Base-by-base conservation (phyloP, 2,329 filamentous ascomycete species). In the Onygenales sp. region DNA sequence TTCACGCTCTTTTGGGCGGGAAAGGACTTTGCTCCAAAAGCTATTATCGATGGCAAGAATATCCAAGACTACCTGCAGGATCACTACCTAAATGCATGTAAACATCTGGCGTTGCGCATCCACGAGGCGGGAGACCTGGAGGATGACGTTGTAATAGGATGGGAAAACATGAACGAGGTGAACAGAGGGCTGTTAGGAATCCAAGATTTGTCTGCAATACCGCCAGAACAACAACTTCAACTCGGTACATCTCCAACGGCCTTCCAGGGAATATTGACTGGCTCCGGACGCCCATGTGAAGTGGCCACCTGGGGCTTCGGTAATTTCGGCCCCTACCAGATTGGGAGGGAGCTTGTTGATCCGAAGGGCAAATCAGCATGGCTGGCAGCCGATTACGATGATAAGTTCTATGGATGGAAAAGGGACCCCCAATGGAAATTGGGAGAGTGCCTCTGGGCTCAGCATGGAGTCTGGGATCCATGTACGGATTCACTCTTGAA, bases 161-260 rank as follows among this genome's bases (percentile, higher is more conserved):
- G 92, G 87, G 93, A 98, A 74, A 95, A 84, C 64, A 76, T 97
- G 70, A 98, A 98, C 65, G 93, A 98, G 70, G 93, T 93, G 1
- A 93, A 94, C 68, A 82, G 87, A 64, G 92, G 94, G 27, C 77
- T 96, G 65, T 82, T 94, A 47, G 91, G 91, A 10, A 86, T 88
- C 64, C 79, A 84, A 55, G 90, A 97, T 66, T 77, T 98, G 50
- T 86, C 84, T 17, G 78, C 82, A 8, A 86, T 96, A 51, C 93
- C 93, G 1, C 80, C 82, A 54, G 89, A 95, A 55, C 91, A 97
- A 64, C 89, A 91, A 50, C 74, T 97, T 49, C 89, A 95, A 64
- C 94, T 97, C 67, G 90, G 91, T 13, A 95, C 91, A 4, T 89
- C 86, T 27, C 93, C 93, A 27, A 97, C 93, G 3, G 86, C 90